Evolutionary conservation across 768 basidiomycete species (phyloP).

Genomic region (Pulveroboletus sp.): DNA sequence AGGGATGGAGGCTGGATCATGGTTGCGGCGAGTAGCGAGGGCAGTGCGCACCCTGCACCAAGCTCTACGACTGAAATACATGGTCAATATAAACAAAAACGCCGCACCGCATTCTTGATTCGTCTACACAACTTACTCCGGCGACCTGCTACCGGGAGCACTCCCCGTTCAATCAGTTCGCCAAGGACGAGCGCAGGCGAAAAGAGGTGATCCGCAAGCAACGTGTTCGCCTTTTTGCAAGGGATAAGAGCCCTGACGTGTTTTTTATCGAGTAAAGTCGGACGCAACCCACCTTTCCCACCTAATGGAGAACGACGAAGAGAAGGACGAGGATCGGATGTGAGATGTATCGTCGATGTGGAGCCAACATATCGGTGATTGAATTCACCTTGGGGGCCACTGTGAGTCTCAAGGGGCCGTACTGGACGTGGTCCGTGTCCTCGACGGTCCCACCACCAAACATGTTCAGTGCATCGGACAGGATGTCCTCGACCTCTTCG

Average conservation of each 20-base stretch:
- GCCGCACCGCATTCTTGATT: background rate
- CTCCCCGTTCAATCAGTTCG: constrained; percentile 55
- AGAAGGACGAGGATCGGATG: background rate
- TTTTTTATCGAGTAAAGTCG: constrained; percentile 7
- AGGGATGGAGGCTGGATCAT: constrained; percentile 41
- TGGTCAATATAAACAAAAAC: background rate
- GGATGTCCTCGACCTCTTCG: constrained; percentile 24
- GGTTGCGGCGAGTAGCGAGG: constrained; percentile 55
- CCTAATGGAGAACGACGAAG: constrained; percentile 30
- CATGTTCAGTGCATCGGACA: constrained; percentile 41
- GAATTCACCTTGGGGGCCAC: constrained; percentile 53
- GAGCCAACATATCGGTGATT: background rate
- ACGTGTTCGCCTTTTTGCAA: constrained; percentile 52
- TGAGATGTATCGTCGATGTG: background rate
- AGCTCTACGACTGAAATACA: constrained; percentile 56
- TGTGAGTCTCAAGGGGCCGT: constrained; percentile 50
- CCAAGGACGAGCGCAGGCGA: constrained; percentile 64
- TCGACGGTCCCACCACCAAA: too few species aligned
- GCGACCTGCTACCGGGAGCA: constrained; percentile 39
- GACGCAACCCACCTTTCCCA: constrained; percentile 60
- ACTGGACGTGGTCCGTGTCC: constrained; percentile 41
- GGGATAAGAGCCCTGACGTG: background rate
- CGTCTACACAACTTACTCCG: constrained; percentile 33
- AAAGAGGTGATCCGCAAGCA: constrained; percentile 70
- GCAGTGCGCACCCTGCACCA: constrained; percentile 63